Evolutionary conservation across 768 basidiomycete species (phyloP), one percentile per base, ranked within the genome.

Genomic region (Cyclocybe cylindracea): DNA sequence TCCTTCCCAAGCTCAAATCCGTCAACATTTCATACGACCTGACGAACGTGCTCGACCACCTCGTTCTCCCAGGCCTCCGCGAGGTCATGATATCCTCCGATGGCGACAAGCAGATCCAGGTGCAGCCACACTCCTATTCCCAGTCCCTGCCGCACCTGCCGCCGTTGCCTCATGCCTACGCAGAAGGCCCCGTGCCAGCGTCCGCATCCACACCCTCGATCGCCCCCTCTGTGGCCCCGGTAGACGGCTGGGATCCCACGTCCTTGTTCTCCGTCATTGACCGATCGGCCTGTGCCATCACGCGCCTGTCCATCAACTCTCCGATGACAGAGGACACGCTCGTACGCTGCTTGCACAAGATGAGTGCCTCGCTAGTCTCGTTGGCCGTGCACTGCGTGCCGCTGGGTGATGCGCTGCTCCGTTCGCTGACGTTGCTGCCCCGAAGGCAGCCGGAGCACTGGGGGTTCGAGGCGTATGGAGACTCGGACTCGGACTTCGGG

Each of bases 11-110:
- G 54, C 55, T 70, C 18, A 60, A 57, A 13, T 66, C 67, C 1
- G 51, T 70, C n/a, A 70, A 66, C 43, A 67, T 70, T 50, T 59
- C 66, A 7, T 60, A 65, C 44, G 67, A 67, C 44, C 60, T 70
- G 33, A 64, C 64, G 31, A 59, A 58, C 9, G 53, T 69, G 49
- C 59, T 69, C 39, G 65, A 68, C 53, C 63, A 64, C 51, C 65
- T 70, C 46, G 56, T 66, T 32, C 52, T 70, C 10, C 69, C 69
- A 38, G 57, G 66, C 19, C 53, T 70, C 41, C 61, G 61, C 24
- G 62, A 65, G 46, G 67, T 70, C 14, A 63, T 66, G 13, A 68
- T 70, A 41, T 64, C 67, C 39, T 48, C 61, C 29, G 66, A 67
- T 36, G 18, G 29, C 45, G 60, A 57, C 43, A 59, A 52, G 52